Percentiles rank a stretch among this genome's conserved stretches.
phyloP scores from a whole-genome alignment of 192 early-diverging fungal species.

The Endogone sp. region DNA sequence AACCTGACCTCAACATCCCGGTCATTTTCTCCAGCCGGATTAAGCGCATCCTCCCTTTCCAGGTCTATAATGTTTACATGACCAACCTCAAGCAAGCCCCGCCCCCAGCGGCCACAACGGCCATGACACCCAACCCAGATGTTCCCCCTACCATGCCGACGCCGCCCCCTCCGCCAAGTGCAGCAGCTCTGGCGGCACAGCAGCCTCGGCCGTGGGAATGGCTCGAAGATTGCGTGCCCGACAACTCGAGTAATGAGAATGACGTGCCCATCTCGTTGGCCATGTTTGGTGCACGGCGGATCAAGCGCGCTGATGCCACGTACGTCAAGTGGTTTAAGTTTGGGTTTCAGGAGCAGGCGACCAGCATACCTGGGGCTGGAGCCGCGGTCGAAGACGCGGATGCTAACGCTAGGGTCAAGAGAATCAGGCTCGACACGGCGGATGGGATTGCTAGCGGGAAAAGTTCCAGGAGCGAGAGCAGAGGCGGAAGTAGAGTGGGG shows the following conservation, averaged over 20 bases:
- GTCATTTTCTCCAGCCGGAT: slow-evolving; percentile 44
- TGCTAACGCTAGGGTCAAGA: too few species aligned
- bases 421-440: too few species aligned
- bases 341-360: slow-evolving; percentile 11
- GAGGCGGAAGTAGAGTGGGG: too few species aligned
- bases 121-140: slow-evolving; percentile 12
- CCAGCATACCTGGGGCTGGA: too few species aligned
- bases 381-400: too few species aligned
- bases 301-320: slow-evolving; percentile 18
- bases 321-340: slow-evolving; percentile 31
- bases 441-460: too few species aligned
- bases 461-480: too few species aligned
- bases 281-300: slow-evolving; percentile 24
- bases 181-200: slow-evolving; percentile 12
- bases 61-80: slow-evolving; percentile 50
- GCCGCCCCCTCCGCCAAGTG: not conserved
- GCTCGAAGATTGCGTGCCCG: slow-evolving; percentile 48
- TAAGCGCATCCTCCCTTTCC: slow-evolving; percentile 47
- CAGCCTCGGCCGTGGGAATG: slow-evolving; percentile 51
- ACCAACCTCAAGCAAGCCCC: slow-evolving; percentile 31
- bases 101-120: slow-evolving; percentile 13
- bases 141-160: slow-evolving; percentile 15
- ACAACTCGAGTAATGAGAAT: slow-evolving; percentile 24
- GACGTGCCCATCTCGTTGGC: slow-evolving; percentile 26
- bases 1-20: slow-evolving; percentile 29